phyloP scores from a whole-genome alignment of 2,329 filamentous ascomycete genomes.

The Phaeoacremonium minimum region DNA sequence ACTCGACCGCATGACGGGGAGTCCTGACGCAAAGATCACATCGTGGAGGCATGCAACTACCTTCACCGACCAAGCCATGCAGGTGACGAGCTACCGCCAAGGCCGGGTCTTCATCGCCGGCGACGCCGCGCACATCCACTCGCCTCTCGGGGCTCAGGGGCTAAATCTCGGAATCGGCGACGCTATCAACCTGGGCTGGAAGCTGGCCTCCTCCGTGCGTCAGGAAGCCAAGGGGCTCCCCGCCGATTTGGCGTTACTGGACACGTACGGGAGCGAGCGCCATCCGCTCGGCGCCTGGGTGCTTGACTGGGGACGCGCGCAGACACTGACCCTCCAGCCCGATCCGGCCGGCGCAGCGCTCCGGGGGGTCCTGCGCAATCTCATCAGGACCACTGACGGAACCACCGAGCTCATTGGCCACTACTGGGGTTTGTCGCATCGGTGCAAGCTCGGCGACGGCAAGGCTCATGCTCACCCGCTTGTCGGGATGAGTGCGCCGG shows the following conservation, averaged over 20 bases:
- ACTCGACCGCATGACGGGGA: constrained; percentile 11
- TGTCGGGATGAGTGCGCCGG: constrained; percentile 7
- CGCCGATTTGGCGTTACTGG: constrained; percentile 24
- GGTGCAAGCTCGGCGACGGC: constrained; percentile 19
- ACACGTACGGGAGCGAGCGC: constrained; percentile 44
- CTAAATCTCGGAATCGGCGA: constrained; percentile 48
- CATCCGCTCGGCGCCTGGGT: constrained; percentile 32
- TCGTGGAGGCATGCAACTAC: constrained; percentile 9
- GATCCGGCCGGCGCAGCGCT: constrained; percentile 18
- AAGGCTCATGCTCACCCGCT: constrained; percentile 17
- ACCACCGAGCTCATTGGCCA: constrained; percentile 22
- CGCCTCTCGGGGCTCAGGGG: constrained; percentile 42
- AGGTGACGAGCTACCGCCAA: constrained; percentile 23
- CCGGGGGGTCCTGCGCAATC: constrained; percentile 16
- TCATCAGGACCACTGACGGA: constrained; percentile 22
- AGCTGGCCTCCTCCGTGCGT: constrained; percentile 34
- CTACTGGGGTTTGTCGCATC: constrained; percentile 26
- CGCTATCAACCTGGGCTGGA: constrained; percentile 47
- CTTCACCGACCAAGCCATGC: constrained; percentile 16
- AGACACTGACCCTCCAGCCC: constrained; percentile 23
- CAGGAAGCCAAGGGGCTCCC: constrained; percentile 12
- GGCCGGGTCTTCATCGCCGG: constrained; percentile 43
- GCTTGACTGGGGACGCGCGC: constrained; percentile 31
- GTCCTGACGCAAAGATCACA: constrained; percentile 10
- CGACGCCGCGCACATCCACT: constrained; percentile 46